phyloP scores from a whole-genome alignment of 805 yeast species.

The Scheffersomyces spartinae region DNA sequence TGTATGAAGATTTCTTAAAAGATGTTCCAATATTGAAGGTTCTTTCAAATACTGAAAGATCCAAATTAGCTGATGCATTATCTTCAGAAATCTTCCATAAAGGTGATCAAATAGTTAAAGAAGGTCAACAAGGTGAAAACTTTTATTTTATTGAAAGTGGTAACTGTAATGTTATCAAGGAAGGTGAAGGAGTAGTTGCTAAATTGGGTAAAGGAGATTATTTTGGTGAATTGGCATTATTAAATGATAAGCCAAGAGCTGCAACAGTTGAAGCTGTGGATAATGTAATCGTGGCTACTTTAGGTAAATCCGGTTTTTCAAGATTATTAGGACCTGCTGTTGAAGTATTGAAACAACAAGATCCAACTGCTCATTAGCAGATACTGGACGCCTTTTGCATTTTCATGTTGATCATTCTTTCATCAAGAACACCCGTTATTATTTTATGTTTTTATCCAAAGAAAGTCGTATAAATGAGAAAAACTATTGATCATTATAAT shows the following conservation, averaged over 20 bases:
- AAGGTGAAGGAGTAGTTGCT: constrained; percentile 48
- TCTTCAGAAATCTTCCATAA: constrained; percentile 61
- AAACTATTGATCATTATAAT: too few relatives aligned
- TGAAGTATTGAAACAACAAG: constrained; percentile 74
- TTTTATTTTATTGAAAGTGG: constrained; percentile 57
- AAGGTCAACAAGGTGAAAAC: constrained; percentile 60
- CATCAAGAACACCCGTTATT: too few relatives aligned
- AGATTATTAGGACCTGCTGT: constrained; percentile 92
- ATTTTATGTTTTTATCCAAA: too few relatives aligned
- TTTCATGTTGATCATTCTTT: too few relatives aligned
- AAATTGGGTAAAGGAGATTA: constrained; percentile 72
- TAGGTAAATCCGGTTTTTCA: constrained; percentile 88
- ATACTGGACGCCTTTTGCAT: too few relatives aligned
- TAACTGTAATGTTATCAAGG: constrained; percentile 60
- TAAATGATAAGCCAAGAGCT: constrained; percentile 86
- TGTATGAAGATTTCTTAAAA: constrained; percentile 82
- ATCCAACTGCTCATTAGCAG: constrained; percentile 44
- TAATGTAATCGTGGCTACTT: constrained; percentile 76
- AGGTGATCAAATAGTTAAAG: constrained; percentile 66
- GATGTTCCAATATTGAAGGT: constrained; percentile 73
- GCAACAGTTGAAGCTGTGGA: constrained; percentile 80
- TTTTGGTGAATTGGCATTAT: constrained; percentile 91
- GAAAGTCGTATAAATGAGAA: too few relatives aligned
- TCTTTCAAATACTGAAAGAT: constrained; percentile 70
- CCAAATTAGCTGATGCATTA: constrained; percentile 90